A percentile compares a stretch with the other conserved stretches of the same genome.
These are phyloP conservation scores for Aspergillus sp. DNA, from an alignment of 2,329 filamentous ascomycete species.

Conservation along the genomic window DNA sequence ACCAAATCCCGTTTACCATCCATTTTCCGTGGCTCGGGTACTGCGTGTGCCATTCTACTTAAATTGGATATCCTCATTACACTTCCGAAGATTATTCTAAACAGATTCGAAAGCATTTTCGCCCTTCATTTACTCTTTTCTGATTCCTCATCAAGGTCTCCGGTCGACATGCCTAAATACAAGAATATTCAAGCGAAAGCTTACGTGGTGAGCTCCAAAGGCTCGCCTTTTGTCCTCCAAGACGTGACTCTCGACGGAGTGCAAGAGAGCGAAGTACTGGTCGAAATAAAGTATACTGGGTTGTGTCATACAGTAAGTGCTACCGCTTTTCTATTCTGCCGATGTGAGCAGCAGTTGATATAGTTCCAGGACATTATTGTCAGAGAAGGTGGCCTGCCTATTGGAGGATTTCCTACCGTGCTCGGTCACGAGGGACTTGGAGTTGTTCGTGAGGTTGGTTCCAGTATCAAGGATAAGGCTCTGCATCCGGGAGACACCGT, in stretches of 20 bases:
- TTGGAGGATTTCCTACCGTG: constrained; percentile 20
- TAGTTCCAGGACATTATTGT: constrained; percentile 21
- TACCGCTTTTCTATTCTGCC: background rate
- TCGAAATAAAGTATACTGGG: constrained; percentile 33
- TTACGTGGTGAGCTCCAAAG: background rate
- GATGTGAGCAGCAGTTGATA: background rate
- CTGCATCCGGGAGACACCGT: constrained; percentile 27
- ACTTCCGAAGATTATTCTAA: too few relatives aligned
- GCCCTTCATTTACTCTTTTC: too few relatives aligned
- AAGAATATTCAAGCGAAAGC: background rate
- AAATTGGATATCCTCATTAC: too few relatives aligned
- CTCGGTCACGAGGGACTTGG: constrained; percentile 23
- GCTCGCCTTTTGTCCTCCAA: constrained; percentile 6
- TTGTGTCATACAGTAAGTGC: constrained; percentile 28
- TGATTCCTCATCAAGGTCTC: too few relatives aligned
- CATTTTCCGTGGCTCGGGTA: too few relatives aligned
- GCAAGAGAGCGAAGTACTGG: constrained; percentile 24
- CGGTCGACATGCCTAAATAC: too few relatives aligned
- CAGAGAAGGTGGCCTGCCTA: constrained; percentile 17
- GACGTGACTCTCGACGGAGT: constrained; percentile 24
- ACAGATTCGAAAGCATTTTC: too few relatives aligned
- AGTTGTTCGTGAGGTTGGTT: constrained; percentile 23
- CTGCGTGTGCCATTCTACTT: too few relatives aligned
- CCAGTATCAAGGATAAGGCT: constrained; percentile 16
- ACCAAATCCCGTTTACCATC: too few relatives aligned